Evolutionary conservation across 495 filamentous ascomycete genomes (phyloP), one percentile per base, ranked within the genome.

Genomic region (Penicillium mononematosum): DNA sequence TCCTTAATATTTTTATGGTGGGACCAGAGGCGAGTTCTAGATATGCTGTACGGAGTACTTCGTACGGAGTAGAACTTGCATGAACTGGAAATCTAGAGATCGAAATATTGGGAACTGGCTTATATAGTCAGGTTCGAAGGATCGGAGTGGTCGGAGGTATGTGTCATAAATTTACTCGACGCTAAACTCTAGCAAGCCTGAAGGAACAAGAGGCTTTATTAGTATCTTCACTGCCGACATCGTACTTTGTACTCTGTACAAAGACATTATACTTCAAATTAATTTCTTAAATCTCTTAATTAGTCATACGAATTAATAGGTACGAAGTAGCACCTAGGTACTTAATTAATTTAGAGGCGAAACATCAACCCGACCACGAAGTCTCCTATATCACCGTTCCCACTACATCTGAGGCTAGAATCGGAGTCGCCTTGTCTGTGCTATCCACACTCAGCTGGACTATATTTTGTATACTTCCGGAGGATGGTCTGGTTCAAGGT

Each of bases 321-420:
- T 44, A 44, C n/a, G n/a, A n/a, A n/a, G n/a, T n/a, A n/a, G n/a
- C n/a, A n/a, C n/a, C n/a, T n/a, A n/a, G n/a, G 42, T 14, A 22
- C 11, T 24, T 44, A 24, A 5, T 46, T 46, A 12, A 3, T 45
- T 5, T 10, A n/a, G 24, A n/a, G 5, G 44, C 24, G 6, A 17
- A 27, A 29, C 9, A 47, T 47, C 20, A 31, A 34, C 22, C 7
- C 31, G 20, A 25, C 29, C 32, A 19, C 14, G 14, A 31, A 47
- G 43, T 59, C 60, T 49, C 45, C 60, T 49, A 53, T 48, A 56
- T 53, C 43, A 25, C 20, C 25, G 32, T 31, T 14, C 25, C 34
- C 34, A 36, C 49, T n/a, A 56, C 47, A 60, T 60, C 57, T 44
- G 27, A 47, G 51, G 41, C 56, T 59, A 59, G 39, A 45, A 38